Evolutionary conservation across 2,329 filamentous ascomycete genomes (phyloP).

Genomic region (Talaromyces islandicus): DNA sequence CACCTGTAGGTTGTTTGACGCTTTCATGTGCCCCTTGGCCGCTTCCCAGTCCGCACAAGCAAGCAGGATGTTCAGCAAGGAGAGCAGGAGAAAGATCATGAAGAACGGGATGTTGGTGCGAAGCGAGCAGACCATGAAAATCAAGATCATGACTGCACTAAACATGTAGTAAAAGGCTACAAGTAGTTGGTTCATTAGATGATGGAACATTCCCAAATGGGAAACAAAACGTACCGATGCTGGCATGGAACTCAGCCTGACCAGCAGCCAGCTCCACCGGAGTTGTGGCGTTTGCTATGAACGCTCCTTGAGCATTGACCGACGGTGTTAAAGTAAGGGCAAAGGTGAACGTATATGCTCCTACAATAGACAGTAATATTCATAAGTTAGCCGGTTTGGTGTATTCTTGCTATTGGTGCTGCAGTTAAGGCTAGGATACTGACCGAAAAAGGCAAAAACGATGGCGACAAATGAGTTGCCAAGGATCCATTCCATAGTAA

Average conservation of each 20-base stretch:
- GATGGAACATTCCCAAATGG: neutral
- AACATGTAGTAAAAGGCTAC: neutral
- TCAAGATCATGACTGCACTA: neutral
- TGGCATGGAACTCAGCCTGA: neutral
- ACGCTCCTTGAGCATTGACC: neutral
- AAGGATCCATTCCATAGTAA: neutral
- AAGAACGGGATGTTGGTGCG: neutral
- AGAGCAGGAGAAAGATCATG: neutral
- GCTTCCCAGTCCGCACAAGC: neutral
- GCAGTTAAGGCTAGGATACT: neutral
- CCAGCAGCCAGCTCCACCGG: neutral
- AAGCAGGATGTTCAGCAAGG: neutral
- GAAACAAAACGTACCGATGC: neutral
- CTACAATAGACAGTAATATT: neutral
- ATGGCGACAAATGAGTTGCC: neutral
- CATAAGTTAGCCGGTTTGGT: neutral
- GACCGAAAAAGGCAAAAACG: neutral
- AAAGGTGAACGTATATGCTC: neutral
- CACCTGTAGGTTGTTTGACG: neutral
- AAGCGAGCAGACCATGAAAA: neutral
- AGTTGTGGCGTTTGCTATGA: neutral
- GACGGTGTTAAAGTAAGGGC: neutral
- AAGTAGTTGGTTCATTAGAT: neutral
- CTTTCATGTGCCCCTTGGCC: neutral
- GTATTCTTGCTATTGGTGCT: neutral